These are phyloP conservation scores for Yamadazyma triangularis DNA, from an alignment of 1,139 yeast species.

Conservation along the genomic window DNA sequence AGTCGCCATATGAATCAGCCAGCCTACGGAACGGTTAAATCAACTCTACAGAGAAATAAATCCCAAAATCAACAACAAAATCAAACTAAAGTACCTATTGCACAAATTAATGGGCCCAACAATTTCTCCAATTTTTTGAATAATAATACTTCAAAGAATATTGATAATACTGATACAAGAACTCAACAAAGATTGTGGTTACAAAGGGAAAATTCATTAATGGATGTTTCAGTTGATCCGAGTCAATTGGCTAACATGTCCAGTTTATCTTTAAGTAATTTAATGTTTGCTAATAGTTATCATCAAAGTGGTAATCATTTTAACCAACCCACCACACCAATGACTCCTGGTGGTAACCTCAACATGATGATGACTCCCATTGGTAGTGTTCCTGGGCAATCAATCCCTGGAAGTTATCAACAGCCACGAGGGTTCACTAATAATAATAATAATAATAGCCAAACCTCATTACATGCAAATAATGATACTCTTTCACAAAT, in stretches of 20 bases:
- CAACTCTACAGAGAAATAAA: no score
- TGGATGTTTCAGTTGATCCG: slow-evolving; percentile 48
- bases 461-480: no score
- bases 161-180: slow-evolving; percentile 28
- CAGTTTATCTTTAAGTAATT: slow-evolving; percentile 39
- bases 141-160: slow-evolving; percentile 11
- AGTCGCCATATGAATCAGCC: no score
- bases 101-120: slow-evolving; percentile 20
- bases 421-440: no score
- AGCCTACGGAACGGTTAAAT: no score
- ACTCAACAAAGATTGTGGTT: slow-evolving; percentile 83
- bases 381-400: background rate
- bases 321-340: slow-evolving; percentile 14
- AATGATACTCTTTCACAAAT: slow-evolving; percentile 10
- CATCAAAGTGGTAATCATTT: slow-evolving; percentile 23
- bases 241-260: slow-evolving; percentile 34
- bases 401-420: background rate
- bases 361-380: slow-evolving; percentile 5
- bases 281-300: slow-evolving; percentile 42
- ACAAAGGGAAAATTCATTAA: slow-evolving; percentile 68
- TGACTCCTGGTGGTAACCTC: slow-evolving; percentile 6
- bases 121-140: slow-evolving; percentile 31
- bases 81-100: slow-evolving; percentile 1
- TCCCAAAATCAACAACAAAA: slow-evolving; percentile 2
- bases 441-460: background rate